phyloP scores from a whole-genome alignment of 2,329 filamentous ascomycete genomes.

The Diaporthe longicolla region DNA sequence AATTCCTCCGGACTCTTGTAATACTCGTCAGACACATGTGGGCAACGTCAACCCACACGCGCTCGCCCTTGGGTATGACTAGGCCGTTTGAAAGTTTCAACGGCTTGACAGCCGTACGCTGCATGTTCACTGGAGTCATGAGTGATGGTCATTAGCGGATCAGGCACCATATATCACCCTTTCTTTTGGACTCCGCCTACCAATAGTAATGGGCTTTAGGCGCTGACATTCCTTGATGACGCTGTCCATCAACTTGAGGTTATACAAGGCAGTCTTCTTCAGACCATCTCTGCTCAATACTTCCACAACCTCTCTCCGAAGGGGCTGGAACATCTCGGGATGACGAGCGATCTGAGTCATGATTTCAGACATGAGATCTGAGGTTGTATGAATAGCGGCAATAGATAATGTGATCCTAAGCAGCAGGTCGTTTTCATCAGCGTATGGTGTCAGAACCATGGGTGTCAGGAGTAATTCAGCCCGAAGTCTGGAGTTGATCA shows the following conservation, averaged over 20 bases:
- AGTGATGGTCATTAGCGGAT: background rate
- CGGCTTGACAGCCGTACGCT: conserved; percentile 35
- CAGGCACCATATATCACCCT: background rate
- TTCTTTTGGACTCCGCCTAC: background rate
- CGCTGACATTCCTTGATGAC: conserved; percentile 57
- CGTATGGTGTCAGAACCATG: background rate
- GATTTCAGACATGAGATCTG: conserved; percentile 52
- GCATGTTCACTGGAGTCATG: background rate
- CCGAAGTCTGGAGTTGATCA: background rate
- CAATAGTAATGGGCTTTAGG: conserved; percentile 34
- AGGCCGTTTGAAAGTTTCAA: conserved; percentile 45
- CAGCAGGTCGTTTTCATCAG: too few relatives aligned
- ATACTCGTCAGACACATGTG: conserved; percentile 42
- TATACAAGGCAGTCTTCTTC: conserved; percentile 54
- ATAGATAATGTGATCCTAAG: conserved; percentile 50
- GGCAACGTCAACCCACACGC: conserved; percentile 42
- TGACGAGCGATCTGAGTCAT: conserved; percentile 57
- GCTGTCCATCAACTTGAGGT: conserved; percentile 58
- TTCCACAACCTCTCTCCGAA: conserved; percentile 59
- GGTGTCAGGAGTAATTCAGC: background rate
- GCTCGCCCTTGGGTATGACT: conserved; percentile 44
- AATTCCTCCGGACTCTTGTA: conserved; percentile 47
- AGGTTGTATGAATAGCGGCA: conserved; percentile 59
- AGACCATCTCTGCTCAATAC: conserved; percentile 52
- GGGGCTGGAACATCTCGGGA: conserved; percentile 55